Conservation (phyloP, 78 protist genomes). For the Emiliania huxleyi region DNA sequence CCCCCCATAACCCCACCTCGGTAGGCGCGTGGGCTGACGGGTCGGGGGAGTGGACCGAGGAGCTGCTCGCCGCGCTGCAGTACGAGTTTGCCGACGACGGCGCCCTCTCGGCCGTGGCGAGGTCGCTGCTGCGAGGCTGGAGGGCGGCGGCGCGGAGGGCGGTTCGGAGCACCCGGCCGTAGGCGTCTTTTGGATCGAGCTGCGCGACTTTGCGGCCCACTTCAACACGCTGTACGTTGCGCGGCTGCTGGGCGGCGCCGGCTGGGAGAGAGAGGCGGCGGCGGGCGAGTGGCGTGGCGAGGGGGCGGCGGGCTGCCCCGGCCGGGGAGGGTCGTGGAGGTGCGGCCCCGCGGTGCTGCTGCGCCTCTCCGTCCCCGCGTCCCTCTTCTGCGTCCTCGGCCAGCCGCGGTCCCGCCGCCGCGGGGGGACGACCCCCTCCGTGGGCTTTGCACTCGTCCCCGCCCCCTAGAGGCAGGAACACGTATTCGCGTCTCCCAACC, state of each 20-base stretch:
- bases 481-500: too few relatives aligned
- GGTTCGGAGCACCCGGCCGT: too few relatives aligned
- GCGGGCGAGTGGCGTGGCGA: not conserved
- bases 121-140: too few relatives aligned
- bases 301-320: not conserved
- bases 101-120: too few relatives aligned
- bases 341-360: not conserved
- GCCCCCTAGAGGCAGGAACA: too few relatives aligned
- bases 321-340: not conserved
- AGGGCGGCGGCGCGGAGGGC: too few relatives aligned
- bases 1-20: too few relatives aligned
- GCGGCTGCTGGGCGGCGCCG: not conserved
- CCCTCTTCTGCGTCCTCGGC: not conserved
- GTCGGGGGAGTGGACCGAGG: not conserved
- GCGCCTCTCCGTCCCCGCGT: not conserved
- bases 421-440: not conserved
- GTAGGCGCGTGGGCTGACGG: slow-evolving; percentile 7
- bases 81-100: not conserved
- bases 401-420: not conserved
- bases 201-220: not conserved
- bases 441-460: not conserved
- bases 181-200: slow-evolving; percentile 1
- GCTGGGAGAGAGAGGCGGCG: not conserved
- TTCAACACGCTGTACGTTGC: not conserved
- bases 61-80: not conserved